These are phyloP conservation scores for Xylaria arbuscula DNA, from an alignment of 2,329 filamentous ascomycete species.

Conservation along the genomic window DNA sequence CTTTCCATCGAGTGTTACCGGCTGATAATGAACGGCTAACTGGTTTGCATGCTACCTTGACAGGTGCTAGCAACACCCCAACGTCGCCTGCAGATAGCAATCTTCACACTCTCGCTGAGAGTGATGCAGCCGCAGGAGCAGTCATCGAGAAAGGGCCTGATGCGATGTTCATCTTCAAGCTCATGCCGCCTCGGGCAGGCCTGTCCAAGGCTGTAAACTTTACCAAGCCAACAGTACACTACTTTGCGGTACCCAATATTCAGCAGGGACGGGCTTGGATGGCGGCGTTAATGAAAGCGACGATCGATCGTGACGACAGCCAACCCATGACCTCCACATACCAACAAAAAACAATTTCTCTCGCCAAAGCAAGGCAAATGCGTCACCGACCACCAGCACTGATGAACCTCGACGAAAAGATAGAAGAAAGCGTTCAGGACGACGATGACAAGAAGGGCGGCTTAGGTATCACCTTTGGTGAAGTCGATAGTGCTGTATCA, in stretches of 20 bases:
- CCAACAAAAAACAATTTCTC: constrained; percentile 94
- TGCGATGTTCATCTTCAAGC: constrained; percentile 96
- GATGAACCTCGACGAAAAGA: constrained; percentile 73
- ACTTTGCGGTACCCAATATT: constrained; percentile 94
- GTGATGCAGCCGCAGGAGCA: constrained; percentile 53
- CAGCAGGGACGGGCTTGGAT: constrained; percentile 94
- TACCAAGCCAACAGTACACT: constrained; percentile 96
- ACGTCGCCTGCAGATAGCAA: constrained; percentile 63
- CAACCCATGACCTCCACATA: constrained; percentile 89
- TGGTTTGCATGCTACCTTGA: constrained; percentile 89
- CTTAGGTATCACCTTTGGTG: constrained; percentile 54
- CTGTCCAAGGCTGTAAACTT: constrained; percentile 94
- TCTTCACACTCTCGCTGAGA: constrained; percentile 58
- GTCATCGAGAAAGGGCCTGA: constrained; percentile 64
- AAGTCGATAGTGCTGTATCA: constrained; percentile 54
- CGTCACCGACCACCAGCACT: constrained; percentile 89
- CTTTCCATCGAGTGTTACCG: constrained; percentile 94
- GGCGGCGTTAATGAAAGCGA: constrained; percentile 98
- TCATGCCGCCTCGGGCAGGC: constrained; percentile 88
- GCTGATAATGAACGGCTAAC: constrained; percentile 92
- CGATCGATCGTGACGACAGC: constrained; percentile 89
- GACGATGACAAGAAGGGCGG: constrained; percentile 51
- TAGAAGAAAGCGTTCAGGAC: constrained; percentile 47
- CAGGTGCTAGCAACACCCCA: constrained; percentile 80
- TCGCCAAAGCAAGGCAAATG: constrained; percentile 88